Percentiles rank a stretch among this genome's conserved stretches.
phyloP scores from a whole-genome alignment of 2,329 filamentous ascomycete species.

The Aspergillus candidus region DNA sequence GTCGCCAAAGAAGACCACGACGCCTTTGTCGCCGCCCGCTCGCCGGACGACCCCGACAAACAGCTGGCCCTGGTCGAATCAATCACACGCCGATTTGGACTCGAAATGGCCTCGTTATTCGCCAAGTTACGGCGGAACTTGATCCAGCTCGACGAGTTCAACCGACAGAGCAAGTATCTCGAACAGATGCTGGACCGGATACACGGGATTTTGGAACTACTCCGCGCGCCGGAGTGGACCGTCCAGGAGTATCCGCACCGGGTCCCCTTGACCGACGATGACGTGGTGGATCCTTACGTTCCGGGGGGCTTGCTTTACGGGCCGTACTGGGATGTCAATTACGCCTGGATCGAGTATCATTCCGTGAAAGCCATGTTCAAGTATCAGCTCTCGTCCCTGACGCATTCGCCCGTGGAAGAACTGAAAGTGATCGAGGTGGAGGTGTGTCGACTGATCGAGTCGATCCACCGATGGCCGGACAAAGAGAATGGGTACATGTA shows the following conservation, averaged over 20 bases:
- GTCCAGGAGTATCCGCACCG: conserved; percentile 58
- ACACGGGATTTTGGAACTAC: conserved; percentile 52
- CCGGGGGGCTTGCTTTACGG: conserved; percentile 64
- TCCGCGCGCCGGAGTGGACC: conserved; percentile 57
- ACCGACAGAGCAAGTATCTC: conserved; percentile 53
- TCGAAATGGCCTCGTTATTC: conserved; percentile 75
- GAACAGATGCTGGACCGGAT: conserved; percentile 39
- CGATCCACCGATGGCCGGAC: conserved; percentile 64
- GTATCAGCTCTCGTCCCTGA: conserved; percentile 58
- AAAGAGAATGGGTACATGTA: conserved; percentile 66
- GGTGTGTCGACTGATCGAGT: conserved; percentile 73
- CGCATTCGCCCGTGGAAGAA: conserved; percentile 47
- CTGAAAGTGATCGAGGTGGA: conserved; percentile 59
- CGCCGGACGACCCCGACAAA: conserved; percentile 59
- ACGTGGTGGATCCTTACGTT: conserved; percentile 69
- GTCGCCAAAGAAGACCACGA: conserved; percentile 58
- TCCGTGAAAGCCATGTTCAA: conserved; percentile 75
- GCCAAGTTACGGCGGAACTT: conserved; percentile 60
- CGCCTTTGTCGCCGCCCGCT: conserved; percentile 49
- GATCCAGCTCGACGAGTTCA: conserved; percentile 60
- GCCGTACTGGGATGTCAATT: conserved; percentile 67
- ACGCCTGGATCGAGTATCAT: conserved; percentile 69
- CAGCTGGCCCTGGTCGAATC: conserved; percentile 63
- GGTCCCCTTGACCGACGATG: conserved; percentile 50
- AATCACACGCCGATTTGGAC: conserved; percentile 63